A percentile compares a stretch with the other conserved stretches of the same genome.
Evolutionary conservation across 2,329 filamentous ascomycete species (phyloP).

Genomic region (Paraconiothyrium sp.): DNA sequence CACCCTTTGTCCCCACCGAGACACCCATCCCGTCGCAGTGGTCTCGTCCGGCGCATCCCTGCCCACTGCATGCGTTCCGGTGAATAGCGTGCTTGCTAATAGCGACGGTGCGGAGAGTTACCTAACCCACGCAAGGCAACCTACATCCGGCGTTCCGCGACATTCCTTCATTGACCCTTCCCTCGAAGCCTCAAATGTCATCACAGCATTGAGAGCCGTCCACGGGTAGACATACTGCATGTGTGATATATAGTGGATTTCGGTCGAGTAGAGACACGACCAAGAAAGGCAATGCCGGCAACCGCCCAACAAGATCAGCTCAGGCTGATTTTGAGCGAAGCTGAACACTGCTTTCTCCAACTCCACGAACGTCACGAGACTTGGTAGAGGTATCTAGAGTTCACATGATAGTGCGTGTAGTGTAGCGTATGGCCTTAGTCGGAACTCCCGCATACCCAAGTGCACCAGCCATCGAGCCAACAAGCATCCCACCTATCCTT

Average conservation of each 20-base stretch:
- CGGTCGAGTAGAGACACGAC: background rate
- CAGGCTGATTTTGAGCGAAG: constrained; percentile 12
- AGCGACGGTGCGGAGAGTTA: constrained; percentile 9
- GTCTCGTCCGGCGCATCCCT: constrained; percentile 7
- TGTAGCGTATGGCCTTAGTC: background rate
- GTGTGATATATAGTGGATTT: background rate
- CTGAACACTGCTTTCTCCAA: background rate
- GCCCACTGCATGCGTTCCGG: background rate
- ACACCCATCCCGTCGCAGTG: background rate
- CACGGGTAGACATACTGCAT: background rate
- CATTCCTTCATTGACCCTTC: background rate
- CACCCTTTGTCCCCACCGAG: background rate
- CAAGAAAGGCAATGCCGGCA: constrained; percentile 16
- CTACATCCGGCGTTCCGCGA: background rate
- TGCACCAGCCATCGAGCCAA: constrained; percentile 15
- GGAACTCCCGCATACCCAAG: constrained; percentile 10
- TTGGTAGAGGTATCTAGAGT: background rate
- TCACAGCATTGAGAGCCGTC: constrained; percentile 6
- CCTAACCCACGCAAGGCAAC: constrained; percentile 7
- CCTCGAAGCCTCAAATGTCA: too few relatives aligned
- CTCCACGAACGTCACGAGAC: background rate
- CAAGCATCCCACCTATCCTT: constrained; percentile 18
- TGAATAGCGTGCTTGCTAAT: constrained; percentile 21
- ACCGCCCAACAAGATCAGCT: constrained; percentile 25
- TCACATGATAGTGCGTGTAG: background rate